Evolutionary conservation across 768 basidiomycete species (phyloP).

Genomic region (Suillus subluteus): DNA sequence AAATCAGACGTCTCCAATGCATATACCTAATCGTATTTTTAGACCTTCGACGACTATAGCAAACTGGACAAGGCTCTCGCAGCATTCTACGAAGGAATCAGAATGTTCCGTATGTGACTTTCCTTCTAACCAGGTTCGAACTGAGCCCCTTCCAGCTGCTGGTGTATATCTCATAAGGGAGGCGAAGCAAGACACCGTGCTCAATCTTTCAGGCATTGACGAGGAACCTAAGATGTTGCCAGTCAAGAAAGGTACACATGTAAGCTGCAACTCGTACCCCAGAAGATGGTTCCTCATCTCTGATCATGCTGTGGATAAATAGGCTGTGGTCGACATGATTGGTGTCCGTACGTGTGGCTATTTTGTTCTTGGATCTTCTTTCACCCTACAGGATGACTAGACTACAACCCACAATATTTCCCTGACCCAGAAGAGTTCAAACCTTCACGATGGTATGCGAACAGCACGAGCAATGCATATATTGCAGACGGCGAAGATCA

Average conservation of each 20-base stretch:
- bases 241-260: constrained; percentile 27
- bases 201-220: constrained; percentile 21
- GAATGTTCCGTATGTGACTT: constrained; percentile 37
- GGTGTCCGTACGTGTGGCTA: constrained; percentile 29
- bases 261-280: constrained; percentile 9
- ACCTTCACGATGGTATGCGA: constrained; percentile 42
- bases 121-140: background rate
- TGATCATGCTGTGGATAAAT: background rate
- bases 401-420: constrained; percentile 41
- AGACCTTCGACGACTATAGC: constrained; percentile 29
- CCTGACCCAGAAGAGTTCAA: constrained; percentile 39
- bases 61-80: constrained; percentile 34
- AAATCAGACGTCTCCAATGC: background rate
- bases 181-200: constrained; percentile 29
- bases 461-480: constrained; percentile 12
- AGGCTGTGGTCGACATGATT: constrained; percentile 35
- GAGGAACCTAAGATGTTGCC: constrained; percentile 23
- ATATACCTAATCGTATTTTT: background rate
- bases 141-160: constrained; percentile 25
- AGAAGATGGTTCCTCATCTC: background rate
- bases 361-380: background rate
- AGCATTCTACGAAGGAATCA: constrained; percentile 34
- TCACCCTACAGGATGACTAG: constrained; percentile 31
- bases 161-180: constrained; percentile 34
- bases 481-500: constrained; percentile 22